Conservation (phyloP, 2,329 filamentous ascomycete species). For the Ophiocordyceps australis region DNA sequence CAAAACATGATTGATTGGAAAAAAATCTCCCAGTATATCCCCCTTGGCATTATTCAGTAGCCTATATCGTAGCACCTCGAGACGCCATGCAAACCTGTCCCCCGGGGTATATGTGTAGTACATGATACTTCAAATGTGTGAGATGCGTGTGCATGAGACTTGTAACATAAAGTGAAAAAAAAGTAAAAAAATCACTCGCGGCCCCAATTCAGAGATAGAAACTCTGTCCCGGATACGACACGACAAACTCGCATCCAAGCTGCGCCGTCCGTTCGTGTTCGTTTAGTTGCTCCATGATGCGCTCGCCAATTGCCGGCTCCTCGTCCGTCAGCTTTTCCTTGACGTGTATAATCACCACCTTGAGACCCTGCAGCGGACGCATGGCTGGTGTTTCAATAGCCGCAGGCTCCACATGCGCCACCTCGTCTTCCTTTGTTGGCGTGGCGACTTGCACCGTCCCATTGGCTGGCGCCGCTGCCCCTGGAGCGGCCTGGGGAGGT, state of each 20-base stretch:
- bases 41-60: no score
- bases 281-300: conserved; percentile 51
- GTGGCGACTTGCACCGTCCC: no score
- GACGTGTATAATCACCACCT: conserved; percentile 79
- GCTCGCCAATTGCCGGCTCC: conserved; percentile 41
- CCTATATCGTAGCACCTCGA: no score
- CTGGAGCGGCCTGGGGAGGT: conserved; percentile 23
- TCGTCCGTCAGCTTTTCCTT: conserved; percentile 73
- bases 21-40: no score
- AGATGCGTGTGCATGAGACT: no score
- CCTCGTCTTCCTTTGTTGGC: conserved; percentile 29
- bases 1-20: no score
- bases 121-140: no score
- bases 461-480: no score
- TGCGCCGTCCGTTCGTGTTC: conserved; percentile 45
- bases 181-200: no score
- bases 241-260: conserved; percentile 64
- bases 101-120: no score
- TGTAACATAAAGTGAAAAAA: no score
- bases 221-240: conserved; percentile 49
- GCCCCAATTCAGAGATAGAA: conserved; percentile 33
- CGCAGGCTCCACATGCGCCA: conserved; percentile 19
- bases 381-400: conserved; percentile 6
- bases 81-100: no score
- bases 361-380: conserved; percentile 49